Conservation (phyloP, 2,329 filamentous ascomycete genomes). For the Aspergillus thermomutatus region DNA sequence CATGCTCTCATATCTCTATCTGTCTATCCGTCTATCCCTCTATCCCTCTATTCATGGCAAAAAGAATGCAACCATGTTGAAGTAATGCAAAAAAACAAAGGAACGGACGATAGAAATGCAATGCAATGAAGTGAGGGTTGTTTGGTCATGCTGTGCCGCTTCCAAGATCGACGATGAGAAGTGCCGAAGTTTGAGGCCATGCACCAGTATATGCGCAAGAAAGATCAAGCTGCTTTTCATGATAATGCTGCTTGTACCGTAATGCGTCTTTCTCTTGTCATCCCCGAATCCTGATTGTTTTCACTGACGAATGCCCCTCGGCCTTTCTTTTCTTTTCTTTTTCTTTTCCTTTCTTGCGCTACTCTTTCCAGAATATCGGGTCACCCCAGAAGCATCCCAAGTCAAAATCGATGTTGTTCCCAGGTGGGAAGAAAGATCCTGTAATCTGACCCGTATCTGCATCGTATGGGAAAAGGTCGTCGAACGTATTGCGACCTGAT, state of each 20-base stretch:
- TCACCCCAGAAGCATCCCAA: slow-evolving; percentile 32
- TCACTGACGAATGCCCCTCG: not conserved
- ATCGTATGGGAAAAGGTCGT: slow-evolving; percentile 34
- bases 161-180: not conserved
- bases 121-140: not conserved
- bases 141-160: not conserved
- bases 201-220: too few species aligned
- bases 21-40: too few species aligned
- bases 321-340: not conserved
- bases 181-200: too few species aligned
- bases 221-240: not conserved
- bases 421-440: slow-evolving; percentile 36
- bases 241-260: not conserved
- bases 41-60: not conserved
- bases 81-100: not conserved
- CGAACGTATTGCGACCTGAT: slow-evolving; percentile 21
- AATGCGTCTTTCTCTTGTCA: not conserved
- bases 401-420: slow-evolving; percentile 28
- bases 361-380: slow-evolving; percentile 20
- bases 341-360: not conserved
- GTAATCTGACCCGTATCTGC: slow-evolving; percentile 35
- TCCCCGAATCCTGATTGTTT: not conserved
- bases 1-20: not conserved
- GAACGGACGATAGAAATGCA: not conserved
- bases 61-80: not conserved